Conservation (phyloP, 2,329 filamentous ascomycete genomes). For the Cadophora sp. region DNA sequence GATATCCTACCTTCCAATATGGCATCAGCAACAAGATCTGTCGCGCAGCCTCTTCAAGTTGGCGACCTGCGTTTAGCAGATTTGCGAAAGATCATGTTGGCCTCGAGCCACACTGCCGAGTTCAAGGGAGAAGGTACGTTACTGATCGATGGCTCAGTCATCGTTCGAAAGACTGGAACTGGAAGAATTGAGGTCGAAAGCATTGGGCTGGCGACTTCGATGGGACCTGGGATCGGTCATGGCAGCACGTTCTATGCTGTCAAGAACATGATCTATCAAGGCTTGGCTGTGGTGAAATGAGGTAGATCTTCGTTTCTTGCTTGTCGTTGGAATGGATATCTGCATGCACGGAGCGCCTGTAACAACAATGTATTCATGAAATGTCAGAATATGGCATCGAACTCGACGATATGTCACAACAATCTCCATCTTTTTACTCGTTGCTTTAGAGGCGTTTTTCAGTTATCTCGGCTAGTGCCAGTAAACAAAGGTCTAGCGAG, state of each 20-base stretch:
- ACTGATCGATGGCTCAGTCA: conserved; percentile 85
- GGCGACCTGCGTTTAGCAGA: conserved; percentile 91
- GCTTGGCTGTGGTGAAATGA: conserved; percentile 84
- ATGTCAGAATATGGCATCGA: conserved; percentile 17
- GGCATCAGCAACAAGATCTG: conserved; percentile 75
- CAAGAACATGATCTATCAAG: conserved; percentile 90
- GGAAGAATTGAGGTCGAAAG: conserved; percentile 89
- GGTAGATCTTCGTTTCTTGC: conserved; percentile 10
- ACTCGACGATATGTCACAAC: not conserved
- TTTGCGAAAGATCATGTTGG: conserved; percentile 82
- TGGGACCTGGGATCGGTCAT: conserved; percentile 49
- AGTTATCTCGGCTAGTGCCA: not conserved
- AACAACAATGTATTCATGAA: conserved; percentile 30
- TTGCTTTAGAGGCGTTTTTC: not conserved
- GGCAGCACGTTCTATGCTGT: conserved; percentile 84
- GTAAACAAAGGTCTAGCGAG: not conserved
- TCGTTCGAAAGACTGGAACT: conserved; percentile 86
- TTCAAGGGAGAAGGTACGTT: conserved; percentile 93
- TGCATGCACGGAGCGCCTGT: conserved; percentile 29
- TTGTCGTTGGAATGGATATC: conserved; percentile 1
- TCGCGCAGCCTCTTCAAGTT: conserved; percentile 89
- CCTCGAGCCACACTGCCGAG: conserved; percentile 83
- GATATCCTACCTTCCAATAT: conserved; percentile 61
- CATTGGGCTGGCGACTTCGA: conserved; percentile 59
- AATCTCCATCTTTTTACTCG: not conserved